Conservation (phyloP, 1,139 yeast species). For the Yamadazyma aaseri region DNA sequence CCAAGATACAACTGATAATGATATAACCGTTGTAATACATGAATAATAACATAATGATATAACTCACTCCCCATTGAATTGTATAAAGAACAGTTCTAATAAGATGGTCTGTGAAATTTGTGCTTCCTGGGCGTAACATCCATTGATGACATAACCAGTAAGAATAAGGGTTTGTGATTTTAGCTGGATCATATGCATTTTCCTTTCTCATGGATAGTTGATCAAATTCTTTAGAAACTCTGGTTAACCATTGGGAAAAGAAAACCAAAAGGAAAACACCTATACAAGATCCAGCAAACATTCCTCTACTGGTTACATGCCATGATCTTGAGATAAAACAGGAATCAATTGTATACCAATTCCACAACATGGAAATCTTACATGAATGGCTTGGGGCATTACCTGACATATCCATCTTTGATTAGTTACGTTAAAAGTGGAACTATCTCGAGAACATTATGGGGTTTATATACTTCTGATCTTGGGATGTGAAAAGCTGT, state of each 20-base stretch:
- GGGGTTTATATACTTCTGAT: conserved; percentile 2
- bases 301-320: conserved; percentile 60
- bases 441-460: no score
- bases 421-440: no score
- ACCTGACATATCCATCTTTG: conserved; percentile 13
- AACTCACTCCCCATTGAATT: conserved; percentile 61
- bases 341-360: conserved; percentile 53
- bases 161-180: conserved; percentile 21
- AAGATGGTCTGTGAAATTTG: conserved; percentile 48
- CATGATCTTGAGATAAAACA: conserved; percentile 65
- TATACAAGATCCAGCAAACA: conserved; percentile 70
- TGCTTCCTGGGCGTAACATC: conserved; percentile 26
- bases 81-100: conserved; percentile 50
- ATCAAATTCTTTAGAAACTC: conserved; percentile 56
- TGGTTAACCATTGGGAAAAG: conserved; percentile 55
- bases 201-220: conserved; percentile 4
- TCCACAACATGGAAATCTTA: conserved; percentile 43
- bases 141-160: conserved; percentile 42
- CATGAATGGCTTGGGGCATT: conserved; percentile 19
- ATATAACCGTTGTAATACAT: conserved; percentile 75
- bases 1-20: conserved; percentile 59
- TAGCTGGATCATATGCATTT: conserved; percentile 3
- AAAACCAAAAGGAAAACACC: conserved; percentile 61
- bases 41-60: conserved; percentile 65
- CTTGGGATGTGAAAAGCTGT: background rate